Conservation (phyloP, 2,329 filamentous ascomycete species). For the Xylaria sp. region DNA sequence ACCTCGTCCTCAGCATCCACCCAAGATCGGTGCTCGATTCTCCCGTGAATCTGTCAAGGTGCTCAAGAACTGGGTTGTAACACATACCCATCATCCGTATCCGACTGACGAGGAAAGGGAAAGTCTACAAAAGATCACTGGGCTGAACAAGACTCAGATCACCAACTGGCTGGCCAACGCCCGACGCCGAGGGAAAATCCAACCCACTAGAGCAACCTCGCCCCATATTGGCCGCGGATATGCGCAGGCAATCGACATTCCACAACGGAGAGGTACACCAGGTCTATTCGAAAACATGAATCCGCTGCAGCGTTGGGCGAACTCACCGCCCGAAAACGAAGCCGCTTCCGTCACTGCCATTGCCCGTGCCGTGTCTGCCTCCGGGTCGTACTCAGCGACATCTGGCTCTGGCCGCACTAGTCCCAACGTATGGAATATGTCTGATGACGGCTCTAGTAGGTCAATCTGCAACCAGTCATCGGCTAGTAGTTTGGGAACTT, state of each 20-base stretch:
- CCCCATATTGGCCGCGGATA: constrained; percentile 68
- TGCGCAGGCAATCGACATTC: constrained; percentile 74
- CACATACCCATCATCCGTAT: constrained; percentile 82
- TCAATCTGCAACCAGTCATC: constrained; percentile 66
- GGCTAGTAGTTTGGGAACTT: constrained; percentile 64
- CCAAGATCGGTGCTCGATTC: constrained; percentile 77
- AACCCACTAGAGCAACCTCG: constrained; percentile 69
- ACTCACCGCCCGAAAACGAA: constrained; percentile 66
- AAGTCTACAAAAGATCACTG: constrained; percentile 76
- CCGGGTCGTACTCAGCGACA: constrained; percentile 50
- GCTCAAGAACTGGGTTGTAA: constrained; percentile 82
- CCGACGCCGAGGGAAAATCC: constrained; percentile 79
- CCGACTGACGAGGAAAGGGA: constrained; percentile 88
- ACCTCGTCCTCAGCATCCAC: constrained; percentile 38
- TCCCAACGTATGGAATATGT: constrained; percentile 61
- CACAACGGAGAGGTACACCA: constrained; percentile 62
- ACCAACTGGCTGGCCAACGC: constrained; percentile 94
- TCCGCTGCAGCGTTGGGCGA: constrained; percentile 63
- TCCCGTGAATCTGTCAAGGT: constrained; percentile 80
- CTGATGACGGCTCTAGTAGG: constrained; percentile 64
- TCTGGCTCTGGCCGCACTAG: constrained; percentile 61
- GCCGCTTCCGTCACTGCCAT: constrained; percentile 64
- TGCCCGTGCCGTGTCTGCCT: constrained; percentile 61
- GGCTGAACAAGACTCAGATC: constrained; percentile 82
- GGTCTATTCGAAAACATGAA: constrained; percentile 58